A percentile compares a stretch with the other conserved stretches of the same genome.
Conservation (phyloP, 768 basidiomycete genomes). For the Xerocomus brunneocitrinus region DNA sequence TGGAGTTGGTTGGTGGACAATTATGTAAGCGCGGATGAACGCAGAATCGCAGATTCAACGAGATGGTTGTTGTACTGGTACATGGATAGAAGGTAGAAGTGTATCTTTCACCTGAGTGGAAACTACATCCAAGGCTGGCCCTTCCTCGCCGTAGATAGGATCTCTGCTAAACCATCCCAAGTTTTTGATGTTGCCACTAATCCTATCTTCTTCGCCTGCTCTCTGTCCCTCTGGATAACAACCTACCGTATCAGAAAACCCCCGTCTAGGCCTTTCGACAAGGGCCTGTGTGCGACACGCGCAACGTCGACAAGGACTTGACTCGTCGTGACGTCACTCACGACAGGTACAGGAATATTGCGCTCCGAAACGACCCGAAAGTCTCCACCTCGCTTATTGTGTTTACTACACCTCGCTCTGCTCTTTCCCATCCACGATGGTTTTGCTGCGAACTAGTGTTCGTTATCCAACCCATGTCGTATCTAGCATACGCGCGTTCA, state of each 20-base stretch:
- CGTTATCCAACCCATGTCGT: background rate
- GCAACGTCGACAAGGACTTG: background rate
- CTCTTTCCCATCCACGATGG: conserved; percentile 8
- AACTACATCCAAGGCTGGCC: no score
- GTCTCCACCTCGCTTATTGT: background rate
- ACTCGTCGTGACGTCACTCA: background rate
- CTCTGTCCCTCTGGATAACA: no score
- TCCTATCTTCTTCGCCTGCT: no score
- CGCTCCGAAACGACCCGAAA: conserved; percentile 16
- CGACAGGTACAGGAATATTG: background rate
- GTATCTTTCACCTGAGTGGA: no score
- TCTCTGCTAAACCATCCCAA: no score
- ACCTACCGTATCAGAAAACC: no score
- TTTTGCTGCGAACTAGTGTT: conserved; percentile 9
- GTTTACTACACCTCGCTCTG: background rate
- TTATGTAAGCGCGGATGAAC: conserved; percentile 11
- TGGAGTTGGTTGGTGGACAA: background rate
- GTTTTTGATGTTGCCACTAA: no score
- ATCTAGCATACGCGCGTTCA: conserved; percentile 33
- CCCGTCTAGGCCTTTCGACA: no score
- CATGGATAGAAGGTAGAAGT: background rate
- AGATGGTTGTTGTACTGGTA: no score
- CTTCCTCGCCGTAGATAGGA: no score
- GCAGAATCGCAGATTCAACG: no score
- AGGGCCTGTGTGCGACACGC: no score